Conservation (phyloP, 257 asterid genomes). For the Avicennia marina region DNA sequence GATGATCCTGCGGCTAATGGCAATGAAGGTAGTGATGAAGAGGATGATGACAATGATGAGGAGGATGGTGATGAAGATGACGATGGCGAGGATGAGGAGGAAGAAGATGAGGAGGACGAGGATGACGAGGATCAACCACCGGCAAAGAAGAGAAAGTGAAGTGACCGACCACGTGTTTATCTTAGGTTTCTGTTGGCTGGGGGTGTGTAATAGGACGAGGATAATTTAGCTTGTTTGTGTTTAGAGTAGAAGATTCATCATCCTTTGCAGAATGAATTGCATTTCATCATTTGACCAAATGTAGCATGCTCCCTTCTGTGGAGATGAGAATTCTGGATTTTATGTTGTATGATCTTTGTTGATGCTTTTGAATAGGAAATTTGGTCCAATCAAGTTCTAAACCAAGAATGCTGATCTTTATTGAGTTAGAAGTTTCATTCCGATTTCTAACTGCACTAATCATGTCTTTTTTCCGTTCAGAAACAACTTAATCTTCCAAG, state of each 20-base stretch:
- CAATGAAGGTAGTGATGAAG: conserved; percentile 56
- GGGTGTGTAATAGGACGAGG: conserved; percentile 49
- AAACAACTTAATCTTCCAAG: too few species aligned
- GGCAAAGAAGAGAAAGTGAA: conserved; percentile 75
- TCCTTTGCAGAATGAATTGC: conserved; percentile 29
- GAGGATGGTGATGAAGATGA: conserved; percentile 40
- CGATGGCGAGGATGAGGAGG: conserved; percentile 39
- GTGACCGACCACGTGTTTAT: conserved; percentile 25
- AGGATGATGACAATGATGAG: conserved; percentile 28
- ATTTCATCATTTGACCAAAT: conserved; percentile 33
- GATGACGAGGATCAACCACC: conserved; percentile 85
- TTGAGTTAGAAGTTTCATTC: too few species aligned
- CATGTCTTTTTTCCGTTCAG: too few species aligned
- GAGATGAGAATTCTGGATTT: conserved; percentile 27
- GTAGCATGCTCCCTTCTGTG: conserved; percentile 31
- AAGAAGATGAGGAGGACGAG: conserved; percentile 47
- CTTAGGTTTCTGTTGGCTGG: conserved; percentile 38
- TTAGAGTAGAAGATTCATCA: conserved; percentile 40
- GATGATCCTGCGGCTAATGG: conserved; percentile 56
- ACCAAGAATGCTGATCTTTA: too few species aligned
- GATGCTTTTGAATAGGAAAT: too few species aligned
- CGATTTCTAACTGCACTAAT: too few species aligned
- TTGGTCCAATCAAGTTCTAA: too few species aligned
- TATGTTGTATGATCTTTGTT: conserved; percentile 28
- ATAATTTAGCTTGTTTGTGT: conserved; percentile 28